Evolutionary conservation across 495 filamentous ascomycete genomes (phyloP).

Genomic region (Annulohypoxylon maeteangense): DNA sequence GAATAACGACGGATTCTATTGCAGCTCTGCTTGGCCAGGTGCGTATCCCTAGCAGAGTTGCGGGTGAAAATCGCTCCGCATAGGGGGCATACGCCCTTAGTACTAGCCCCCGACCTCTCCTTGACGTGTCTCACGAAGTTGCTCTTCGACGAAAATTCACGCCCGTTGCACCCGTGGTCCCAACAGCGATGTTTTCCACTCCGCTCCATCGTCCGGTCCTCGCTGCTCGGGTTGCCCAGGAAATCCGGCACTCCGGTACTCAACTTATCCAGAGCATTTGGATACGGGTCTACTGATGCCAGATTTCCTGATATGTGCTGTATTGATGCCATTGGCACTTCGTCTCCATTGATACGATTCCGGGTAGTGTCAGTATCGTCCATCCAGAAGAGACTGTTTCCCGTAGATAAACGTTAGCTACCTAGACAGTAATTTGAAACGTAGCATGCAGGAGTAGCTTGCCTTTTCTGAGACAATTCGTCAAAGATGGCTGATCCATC

Average conservation of each 20-base stretch:
- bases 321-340: conserved; percentile 37
- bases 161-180: conserved; percentile 94
- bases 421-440: background rate
- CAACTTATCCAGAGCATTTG: conserved; percentile 39
- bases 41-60: conserved; percentile 88
- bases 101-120: conserved; percentile 86
- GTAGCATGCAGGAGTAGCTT: conserved; percentile 12
- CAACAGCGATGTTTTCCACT: conserved; percentile 84
- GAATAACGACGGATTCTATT: conserved; percentile 48
- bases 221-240: conserved; percentile 28
- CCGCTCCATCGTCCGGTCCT: conserved; percentile 27
- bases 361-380: conserved; percentile 41
- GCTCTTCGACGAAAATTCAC: conserved; percentile 95
- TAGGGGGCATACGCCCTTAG: conserved; percentile 83
- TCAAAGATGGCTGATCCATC: conserved; percentile 41
- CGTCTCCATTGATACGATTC: conserved; percentile 44
- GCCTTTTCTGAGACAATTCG: conserved; percentile 41
- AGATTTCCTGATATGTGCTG: conserved; percentile 42
- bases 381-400: conserved; percentile 38
- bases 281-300: conserved; percentile 23
- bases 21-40: conserved; percentile 62
- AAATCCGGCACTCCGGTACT: conserved; percentile 38
- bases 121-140: conserved; percentile 90
- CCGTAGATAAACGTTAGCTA: conserved; percentile 20
- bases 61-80: conserved; percentile 92